Percentiles rank a stretch among this genome's conserved stretches.
phyloP scores from a whole-genome alignment of 1,139 yeast genomes.

The Spathaspora sp. region DNA sequence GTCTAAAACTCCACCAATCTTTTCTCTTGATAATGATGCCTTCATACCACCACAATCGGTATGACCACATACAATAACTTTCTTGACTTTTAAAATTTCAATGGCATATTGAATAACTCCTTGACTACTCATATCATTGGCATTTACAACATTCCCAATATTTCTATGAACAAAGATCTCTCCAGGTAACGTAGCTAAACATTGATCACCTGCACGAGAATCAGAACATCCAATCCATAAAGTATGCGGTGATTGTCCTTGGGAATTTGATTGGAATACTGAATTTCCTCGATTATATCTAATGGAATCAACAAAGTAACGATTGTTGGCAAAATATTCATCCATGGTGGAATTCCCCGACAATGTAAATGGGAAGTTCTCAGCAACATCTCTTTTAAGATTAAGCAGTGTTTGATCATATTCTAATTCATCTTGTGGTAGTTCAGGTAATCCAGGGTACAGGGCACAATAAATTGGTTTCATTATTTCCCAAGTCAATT shows the following conservation, averaged over 20 bases:
- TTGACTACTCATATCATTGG: constrained; percentile 73
- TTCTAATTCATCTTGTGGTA: not conserved
- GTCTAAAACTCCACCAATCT: constrained; percentile 73
- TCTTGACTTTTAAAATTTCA: constrained; percentile 78
- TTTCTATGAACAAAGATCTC: constrained; percentile 93
- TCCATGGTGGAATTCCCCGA: constrained; percentile 56
- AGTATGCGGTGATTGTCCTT: constrained; percentile 92
- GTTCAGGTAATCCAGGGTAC: not conserved
- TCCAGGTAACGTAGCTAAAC: constrained; percentile 84
- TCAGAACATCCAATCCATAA: constrained; percentile 97
- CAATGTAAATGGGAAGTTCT: constrained; percentile 54
- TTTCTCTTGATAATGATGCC: constrained; percentile 74
- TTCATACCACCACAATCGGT: constrained; percentile 96
- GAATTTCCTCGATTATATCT: constrained; percentile 57
- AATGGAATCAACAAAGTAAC: constrained; percentile 61
- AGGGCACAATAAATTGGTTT: not conserved
- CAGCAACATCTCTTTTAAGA: not conserved
- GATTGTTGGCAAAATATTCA: constrained; percentile 69
- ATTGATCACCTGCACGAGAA: constrained; percentile 82
- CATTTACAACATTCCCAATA: constrained; percentile 78
- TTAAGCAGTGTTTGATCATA: no score
- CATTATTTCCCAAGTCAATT: not conserved
- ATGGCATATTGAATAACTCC: constrained; percentile 91
- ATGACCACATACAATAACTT: constrained; percentile 93
- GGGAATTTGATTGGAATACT: constrained; percentile 67